Conservation (phyloP, 1,139 yeast genomes). For the Geotrichum aggregatum region DNA sequence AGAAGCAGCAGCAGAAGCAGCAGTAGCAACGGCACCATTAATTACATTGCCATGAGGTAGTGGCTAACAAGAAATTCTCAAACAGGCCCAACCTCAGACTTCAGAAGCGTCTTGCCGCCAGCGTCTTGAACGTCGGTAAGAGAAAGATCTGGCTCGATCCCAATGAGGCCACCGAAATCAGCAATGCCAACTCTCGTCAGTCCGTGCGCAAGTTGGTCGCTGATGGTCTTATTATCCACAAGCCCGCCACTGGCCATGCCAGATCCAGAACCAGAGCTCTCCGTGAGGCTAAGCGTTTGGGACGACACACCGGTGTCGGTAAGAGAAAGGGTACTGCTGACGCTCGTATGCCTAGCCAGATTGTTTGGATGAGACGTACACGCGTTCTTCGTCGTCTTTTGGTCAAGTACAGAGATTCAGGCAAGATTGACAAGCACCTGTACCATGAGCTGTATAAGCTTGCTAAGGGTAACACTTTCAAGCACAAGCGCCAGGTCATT, state of each 20-base stretch:
- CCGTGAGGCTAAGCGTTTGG: slow-evolving; percentile 94
- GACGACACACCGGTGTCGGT: slow-evolving; percentile 99
- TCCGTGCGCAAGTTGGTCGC: slow-evolving; percentile 95
- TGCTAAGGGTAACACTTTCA: slow-evolving; percentile 99
- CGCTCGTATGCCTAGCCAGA: slow-evolving; percentile 98
- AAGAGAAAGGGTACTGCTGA: slow-evolving; percentile 99
- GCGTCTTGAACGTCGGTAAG: slow-evolving; percentile 99
- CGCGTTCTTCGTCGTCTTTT: slow-evolving; percentile 98
- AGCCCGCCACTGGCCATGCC: slow-evolving; percentile 96
- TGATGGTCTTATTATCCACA: slow-evolving; percentile 97
- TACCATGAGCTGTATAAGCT: slow-evolving; percentile 95
- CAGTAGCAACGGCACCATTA: background rate
- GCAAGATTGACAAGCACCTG: slow-evolving; percentile 98
- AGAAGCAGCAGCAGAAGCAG: no score
- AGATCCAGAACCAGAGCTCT: slow-evolving; percentile 98
- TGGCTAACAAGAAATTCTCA: background rate
- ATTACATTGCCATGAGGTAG: no score
- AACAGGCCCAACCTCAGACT: slow-evolving; percentile 95
- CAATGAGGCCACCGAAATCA: slow-evolving; percentile 91
- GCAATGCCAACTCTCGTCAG: slow-evolving; percentile 95
- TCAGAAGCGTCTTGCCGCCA: slow-evolving; percentile 99
- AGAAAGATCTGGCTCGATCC: slow-evolving; percentile 99
- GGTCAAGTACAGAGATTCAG: slow-evolving; percentile 99
- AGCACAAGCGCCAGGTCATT: slow-evolving; percentile 99
- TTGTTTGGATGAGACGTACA: slow-evolving; percentile 99